phyloP scores from a whole-genome alignment of 768 basidiomycete species.

The Xerocomus potaroensis region DNA sequence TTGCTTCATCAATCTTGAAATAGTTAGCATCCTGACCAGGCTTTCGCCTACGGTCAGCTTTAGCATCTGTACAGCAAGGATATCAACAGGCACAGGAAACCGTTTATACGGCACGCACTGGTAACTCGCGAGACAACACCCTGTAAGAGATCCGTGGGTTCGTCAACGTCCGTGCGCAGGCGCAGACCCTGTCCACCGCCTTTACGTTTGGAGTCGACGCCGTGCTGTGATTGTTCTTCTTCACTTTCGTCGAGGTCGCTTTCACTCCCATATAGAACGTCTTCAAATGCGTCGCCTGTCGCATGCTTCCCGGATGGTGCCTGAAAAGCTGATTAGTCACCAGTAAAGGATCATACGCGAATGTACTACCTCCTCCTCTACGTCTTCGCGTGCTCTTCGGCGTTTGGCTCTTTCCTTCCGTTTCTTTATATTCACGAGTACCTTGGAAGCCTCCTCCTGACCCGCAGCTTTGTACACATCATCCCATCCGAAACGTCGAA shows the following conservation, averaged over 20 bases:
- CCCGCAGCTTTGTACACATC: slow-evolving; percentile 71
- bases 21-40: slow-evolving; percentile 81
- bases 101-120: slow-evolving; percentile 41
- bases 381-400: slow-evolving; percentile 63
- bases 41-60: slow-evolving; percentile 55
- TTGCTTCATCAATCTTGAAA: slow-evolving; percentile 85
- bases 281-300: slow-evolving; percentile 90
- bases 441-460: slow-evolving; percentile 81
- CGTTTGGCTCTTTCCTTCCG: slow-evolving; percentile 90
- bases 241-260: slow-evolving; percentile 77
- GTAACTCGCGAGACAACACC: slow-evolving; percentile 69
- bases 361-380: slow-evolving; percentile 46
- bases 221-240: slow-evolving; percentile 37
- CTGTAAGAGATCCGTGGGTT: slow-evolving; percentile 92
- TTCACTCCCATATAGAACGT: slow-evolving; percentile 95
- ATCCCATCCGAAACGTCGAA: slow-evolving; percentile 86
- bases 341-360: not conserved
- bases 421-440: slow-evolving; percentile 92
- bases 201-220: slow-evolving; percentile 35
- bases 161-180: slow-evolving; percentile 82
- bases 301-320: slow-evolving; percentile 43
- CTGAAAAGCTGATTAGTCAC: slow-evolving; percentile 30
- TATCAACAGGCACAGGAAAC: slow-evolving; percentile 1
- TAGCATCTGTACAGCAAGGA: slow-evolving; percentile 33
- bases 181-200: slow-evolving; percentile 49